These are phyloP conservation scores for Helminthosporium solani DNA, from an alignment of 2,329 filamentous ascomycete species.

Conservation along the genomic window DNA sequence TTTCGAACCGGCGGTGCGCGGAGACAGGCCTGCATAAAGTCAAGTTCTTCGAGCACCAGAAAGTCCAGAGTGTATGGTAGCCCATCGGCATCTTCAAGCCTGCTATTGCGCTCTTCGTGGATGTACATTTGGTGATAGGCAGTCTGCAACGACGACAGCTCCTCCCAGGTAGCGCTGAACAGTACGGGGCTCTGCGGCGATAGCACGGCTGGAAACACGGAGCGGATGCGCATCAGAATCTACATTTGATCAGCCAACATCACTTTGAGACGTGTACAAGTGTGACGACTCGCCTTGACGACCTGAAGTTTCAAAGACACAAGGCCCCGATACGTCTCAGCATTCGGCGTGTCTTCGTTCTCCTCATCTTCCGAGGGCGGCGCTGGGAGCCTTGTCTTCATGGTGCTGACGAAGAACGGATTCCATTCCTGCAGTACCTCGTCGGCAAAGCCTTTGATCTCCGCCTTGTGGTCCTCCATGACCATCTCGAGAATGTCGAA, in stretches of 20 bases:
- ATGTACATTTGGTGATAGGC: slow-evolving; percentile 84
- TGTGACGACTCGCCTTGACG: slow-evolving; percentile 62
- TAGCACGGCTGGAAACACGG: slow-evolving; percentile 78
- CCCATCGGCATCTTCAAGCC: slow-evolving; percentile 84
- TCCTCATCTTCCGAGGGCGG: slow-evolving; percentile 60
- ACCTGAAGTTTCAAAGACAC: slow-evolving; percentile 89
- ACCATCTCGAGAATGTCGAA: slow-evolving; percentile 97
- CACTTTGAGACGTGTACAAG: not conserved
- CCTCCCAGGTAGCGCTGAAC: slow-evolving; percentile 87
- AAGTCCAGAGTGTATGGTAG: slow-evolving; percentile 96
- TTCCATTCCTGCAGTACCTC: slow-evolving; percentile 82
- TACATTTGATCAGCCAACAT: slow-evolving; percentile 39
- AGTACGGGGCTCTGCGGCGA: slow-evolving; percentile 78
- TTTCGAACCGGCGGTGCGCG: slow-evolving; percentile 84
- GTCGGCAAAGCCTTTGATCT: slow-evolving; percentile 86
- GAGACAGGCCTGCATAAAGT: slow-evolving; percentile 90
- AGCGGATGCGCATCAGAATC: slow-evolving; percentile 84
- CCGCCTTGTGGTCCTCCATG: slow-evolving; percentile 84
- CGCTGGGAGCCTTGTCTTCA: slow-evolving; percentile 72
- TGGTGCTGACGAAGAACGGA: slow-evolving; percentile 78
- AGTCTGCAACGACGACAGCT: slow-evolving; percentile 71
- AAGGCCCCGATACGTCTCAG: slow-evolving; percentile 74
- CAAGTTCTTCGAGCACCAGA: slow-evolving; percentile 87
- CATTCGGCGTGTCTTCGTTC: slow-evolving; percentile 53
- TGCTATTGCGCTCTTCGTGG: slow-evolving; percentile 78